phyloP scores from a whole-genome alignment of 192 early-diverging fungal genomes.

The Backusella morwellensis region DNA sequence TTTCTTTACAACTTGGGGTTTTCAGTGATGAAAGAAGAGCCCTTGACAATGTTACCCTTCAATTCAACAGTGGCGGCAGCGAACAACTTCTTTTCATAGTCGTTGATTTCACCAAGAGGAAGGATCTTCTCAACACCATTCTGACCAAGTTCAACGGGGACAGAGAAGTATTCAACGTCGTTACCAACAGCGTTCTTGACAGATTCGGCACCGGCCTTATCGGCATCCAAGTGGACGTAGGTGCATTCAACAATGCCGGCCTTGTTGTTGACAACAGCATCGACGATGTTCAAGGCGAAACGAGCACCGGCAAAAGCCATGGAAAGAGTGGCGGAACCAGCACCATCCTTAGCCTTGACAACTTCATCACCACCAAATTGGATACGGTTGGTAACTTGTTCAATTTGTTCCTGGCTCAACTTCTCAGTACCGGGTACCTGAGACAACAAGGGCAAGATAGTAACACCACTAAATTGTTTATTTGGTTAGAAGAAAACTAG shows the following conservation, averaged over 20 bases:
- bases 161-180: constrained; percentile 75
- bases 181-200: constrained; percentile 37
- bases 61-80: constrained; percentile 84
- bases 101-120: constrained; percentile 71
- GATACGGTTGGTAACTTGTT: constrained; percentile 91
- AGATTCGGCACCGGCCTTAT: neutral
- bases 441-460: constrained; percentile 95
- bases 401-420: constrained; percentile 85
- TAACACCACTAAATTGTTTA: constrained; percentile 67
- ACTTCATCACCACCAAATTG: constrained; percentile 99
- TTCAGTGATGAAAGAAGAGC: constrained; percentile 40
- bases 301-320: constrained; percentile 93
- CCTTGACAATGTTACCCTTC: constrained; percentile 92
- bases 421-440: constrained; percentile 52
- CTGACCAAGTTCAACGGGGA: constrained; percentile 74
- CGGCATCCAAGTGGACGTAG: constrained; percentile 73
- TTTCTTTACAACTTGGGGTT: constrained; percentile 18
- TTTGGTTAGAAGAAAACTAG: too few species aligned
- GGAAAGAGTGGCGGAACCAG: constrained; percentile 86
- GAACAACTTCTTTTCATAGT: constrained; percentile 86
- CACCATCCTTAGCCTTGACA: constrained; percentile 99
- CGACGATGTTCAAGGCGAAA: constrained; percentile 88
- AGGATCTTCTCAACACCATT: constrained; percentile 91
- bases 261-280: constrained; percentile 71
- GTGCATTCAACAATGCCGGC: constrained; percentile 88